A percentile compares a stretch with the other conserved stretches of the same genome.
These are phyloP conservation scores for Cicer yamashitae DNA, from an alignment of 306 rosid species.

Conservation along the genomic window DNA sequence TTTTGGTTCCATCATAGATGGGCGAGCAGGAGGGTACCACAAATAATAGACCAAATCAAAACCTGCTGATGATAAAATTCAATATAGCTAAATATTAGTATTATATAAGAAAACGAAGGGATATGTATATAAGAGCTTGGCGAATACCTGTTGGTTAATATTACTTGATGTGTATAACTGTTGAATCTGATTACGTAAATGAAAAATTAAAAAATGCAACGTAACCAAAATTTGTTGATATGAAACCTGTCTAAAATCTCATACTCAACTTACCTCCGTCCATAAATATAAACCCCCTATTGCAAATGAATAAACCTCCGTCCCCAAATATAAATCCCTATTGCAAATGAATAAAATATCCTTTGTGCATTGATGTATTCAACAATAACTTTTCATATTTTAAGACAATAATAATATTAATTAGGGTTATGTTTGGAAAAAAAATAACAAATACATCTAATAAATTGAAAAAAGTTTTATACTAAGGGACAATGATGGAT, in stretches of 20 bases:
- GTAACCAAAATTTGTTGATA: background rate
- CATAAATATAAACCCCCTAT: too few species aligned
- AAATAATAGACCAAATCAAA: background rate
- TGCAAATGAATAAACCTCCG: too few species aligned
- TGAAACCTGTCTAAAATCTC: background rate
- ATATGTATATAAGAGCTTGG: background rate
- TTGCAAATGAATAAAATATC: too few species aligned
- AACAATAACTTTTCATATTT: too few species aligned
- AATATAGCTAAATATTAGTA: background rate
- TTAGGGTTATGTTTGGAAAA: too few species aligned
- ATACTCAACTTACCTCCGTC: background rate
- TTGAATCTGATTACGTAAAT: background rate
- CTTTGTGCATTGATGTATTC: too few species aligned
- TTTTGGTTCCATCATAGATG: constrained; percentile 1
- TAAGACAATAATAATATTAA: too few species aligned
- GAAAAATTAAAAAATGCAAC: constrained; percentile 3
- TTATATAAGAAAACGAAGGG: background rate
- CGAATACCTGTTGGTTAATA: background rate
- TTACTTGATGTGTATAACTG: background rate
- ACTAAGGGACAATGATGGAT: too few species aligned
- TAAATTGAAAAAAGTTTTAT: too few species aligned
- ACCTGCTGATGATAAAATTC: background rate
- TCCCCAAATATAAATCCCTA: too few species aligned
- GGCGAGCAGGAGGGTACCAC: background rate
- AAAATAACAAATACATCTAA: too few species aligned